Evolutionary conservation across 140 eudicot species (phyloP).

Genomic region (Flaveria floridana): DNA sequence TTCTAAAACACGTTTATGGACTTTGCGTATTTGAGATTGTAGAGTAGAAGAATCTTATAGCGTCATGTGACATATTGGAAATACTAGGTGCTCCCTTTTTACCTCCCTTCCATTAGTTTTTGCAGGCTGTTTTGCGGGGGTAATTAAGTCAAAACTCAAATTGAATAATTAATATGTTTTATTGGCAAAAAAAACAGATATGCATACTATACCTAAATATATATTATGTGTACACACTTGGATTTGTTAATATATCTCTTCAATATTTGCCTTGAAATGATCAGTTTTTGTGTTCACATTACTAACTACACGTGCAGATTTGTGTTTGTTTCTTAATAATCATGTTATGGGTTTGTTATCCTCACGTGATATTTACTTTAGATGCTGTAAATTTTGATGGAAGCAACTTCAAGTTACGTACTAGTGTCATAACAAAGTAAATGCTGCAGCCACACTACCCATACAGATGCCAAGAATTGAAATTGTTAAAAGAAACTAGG

Average conservation of each 20-base stretch:
- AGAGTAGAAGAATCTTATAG: neutral
- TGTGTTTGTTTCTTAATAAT: neutral
- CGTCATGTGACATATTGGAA: neutral
- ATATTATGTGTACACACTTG: neutral
- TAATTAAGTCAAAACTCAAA: neutral
- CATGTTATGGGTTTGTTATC: neutral
- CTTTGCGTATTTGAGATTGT: slow-evolving; percentile 15
- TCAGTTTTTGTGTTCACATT: neutral
- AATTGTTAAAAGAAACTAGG: neutral
- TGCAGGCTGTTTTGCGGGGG: neutral
- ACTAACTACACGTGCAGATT: neutral
- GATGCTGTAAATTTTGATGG: slow-evolving; percentile 11
- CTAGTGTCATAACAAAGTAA: neutral
- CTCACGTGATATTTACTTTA: slow-evolving; percentile 1
- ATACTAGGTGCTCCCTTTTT: neutral
- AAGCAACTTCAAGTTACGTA: neutral
- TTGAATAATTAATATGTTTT: neutral
- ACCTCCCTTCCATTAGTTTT: neutral
- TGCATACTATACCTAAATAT: neutral
- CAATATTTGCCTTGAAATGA: neutral
- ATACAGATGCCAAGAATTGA: neutral
- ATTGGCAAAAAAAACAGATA: neutral
- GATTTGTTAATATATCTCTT: slow-evolving; percentile 2
- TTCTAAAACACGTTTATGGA: neutral
- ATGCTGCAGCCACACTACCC: neutral